Evolutionary conservation across 176 grass and related monocot species (phyloP).

Genomic region (Lolium rigidum): DNA sequence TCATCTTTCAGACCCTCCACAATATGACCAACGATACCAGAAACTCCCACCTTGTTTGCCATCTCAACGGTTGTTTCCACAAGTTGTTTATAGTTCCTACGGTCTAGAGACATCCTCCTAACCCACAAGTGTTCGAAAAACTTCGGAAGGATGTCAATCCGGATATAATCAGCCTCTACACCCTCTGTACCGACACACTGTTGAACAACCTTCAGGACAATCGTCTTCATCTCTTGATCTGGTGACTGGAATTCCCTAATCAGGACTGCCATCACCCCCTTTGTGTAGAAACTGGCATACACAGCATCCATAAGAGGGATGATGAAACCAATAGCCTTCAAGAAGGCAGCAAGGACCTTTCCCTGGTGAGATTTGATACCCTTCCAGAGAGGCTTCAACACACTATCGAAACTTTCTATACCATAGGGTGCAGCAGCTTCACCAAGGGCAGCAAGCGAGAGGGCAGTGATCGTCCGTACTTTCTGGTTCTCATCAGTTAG

Average conservation of each 20-base stretch:
- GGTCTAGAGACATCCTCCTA: conserved; percentile 95
- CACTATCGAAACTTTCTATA: conserved; percentile 97
- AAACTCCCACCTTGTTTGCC: conserved; percentile 95
- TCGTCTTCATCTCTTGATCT: conserved; percentile 99
- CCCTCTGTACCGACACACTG: conserved; percentile 99
- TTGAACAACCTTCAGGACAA: conserved; percentile 97
- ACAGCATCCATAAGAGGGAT: conserved; percentile 98
- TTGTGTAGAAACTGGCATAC: conserved; percentile 98
- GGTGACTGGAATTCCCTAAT: conserved; percentile 98
- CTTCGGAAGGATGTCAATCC: conserved; percentile 84
- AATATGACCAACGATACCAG: conserved; percentile 88
- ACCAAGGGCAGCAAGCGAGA: conserved; percentile 93
- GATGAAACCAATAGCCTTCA: conserved; percentile 98
- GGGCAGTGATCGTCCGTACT: conserved; percentile 92
- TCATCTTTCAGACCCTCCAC: conserved; percentile 98
- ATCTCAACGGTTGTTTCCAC: conserved; percentile 98
- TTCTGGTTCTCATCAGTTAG: conserved; percentile 93
- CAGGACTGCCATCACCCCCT: conserved; percentile 91
- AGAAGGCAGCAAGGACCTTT: conserved; percentile 93
- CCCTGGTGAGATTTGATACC: conserved; percentile 89
- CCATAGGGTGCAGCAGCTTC: conserved; percentile 95
- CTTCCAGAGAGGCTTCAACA: conserved; percentile 98
- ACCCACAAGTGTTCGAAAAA: conserved; percentile 96
- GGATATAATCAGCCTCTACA: conserved; percentile 93
- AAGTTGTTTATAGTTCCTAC: conserved; percentile 97